Conservation (phyloP, 306 rosid genomes). For the Vigna unguiculata region DNA sequence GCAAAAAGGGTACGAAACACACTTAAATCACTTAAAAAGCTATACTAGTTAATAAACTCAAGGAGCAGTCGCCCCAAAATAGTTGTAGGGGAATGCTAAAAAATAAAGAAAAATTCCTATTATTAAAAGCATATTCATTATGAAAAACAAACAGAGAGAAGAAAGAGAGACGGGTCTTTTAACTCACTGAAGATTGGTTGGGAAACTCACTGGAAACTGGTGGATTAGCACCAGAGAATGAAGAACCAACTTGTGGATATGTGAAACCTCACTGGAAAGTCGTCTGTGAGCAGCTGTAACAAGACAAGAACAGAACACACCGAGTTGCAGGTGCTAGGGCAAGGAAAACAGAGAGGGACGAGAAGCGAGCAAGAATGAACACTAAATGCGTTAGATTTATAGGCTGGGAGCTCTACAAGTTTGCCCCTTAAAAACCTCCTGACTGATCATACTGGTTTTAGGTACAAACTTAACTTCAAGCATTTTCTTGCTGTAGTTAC, state of each 20-base stretch:
- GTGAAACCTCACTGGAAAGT: not conserved
- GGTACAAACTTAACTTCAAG: not conserved
- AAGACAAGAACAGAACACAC: not conserved
- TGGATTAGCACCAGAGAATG: not conserved
- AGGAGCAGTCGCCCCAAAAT: no score
- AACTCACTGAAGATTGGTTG: no score
- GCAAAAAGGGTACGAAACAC: no score
- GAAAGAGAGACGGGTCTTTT: no score
- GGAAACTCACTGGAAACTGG: not conserved
- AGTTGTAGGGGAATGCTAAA: no score
- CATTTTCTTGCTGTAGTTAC: not conserved
- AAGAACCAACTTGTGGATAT: not conserved
- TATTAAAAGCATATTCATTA: no score
- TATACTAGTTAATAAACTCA: no score
- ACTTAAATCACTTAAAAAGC: no score
- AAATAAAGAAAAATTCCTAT: no score
- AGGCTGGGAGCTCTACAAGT: no score
- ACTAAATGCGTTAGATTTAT: not conserved
- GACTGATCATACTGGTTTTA: not conserved
- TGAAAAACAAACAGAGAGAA: no score
- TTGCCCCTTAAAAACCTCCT: not conserved
- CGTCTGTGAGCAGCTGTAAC: not conserved
- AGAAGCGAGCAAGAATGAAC: not conserved
- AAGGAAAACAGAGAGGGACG: not conserved
- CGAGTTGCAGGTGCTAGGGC: not conserved